phyloP scores from a whole-genome alignment of 2,329 filamentous ascomycete species.

The Nannizziopsis arthrosporioides region DNA sequence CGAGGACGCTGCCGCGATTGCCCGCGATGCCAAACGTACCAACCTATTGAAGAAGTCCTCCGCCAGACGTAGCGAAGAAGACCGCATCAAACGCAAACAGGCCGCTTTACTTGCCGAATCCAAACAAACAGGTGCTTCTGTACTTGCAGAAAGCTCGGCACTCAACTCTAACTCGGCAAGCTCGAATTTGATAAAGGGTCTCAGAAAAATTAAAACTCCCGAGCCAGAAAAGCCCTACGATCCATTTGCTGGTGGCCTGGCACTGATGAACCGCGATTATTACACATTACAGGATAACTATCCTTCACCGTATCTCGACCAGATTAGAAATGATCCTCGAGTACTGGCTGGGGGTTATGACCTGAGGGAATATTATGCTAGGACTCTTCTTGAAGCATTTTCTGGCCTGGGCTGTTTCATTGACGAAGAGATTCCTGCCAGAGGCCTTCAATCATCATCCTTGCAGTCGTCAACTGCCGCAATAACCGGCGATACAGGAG shows the following conservation, averaged over 20 bases:
- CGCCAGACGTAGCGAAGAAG: constrained; percentile 44
- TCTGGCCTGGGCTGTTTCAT: constrained; percentile 79
- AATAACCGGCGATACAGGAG: too few species aligned
- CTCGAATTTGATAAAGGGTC: constrained; percentile 57
- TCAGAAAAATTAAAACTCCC: constrained; percentile 53
- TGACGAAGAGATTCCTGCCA: constrained; percentile 52
- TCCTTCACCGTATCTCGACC: constrained; percentile 61
- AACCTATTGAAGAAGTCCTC: constrained; percentile 59
- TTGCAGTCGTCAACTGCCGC: constrained; percentile 17
- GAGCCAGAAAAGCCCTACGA: constrained; percentile 69
- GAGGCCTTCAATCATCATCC: constrained; percentile 19
- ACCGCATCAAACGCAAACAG: constrained; percentile 37
- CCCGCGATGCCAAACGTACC: constrained; percentile 45
- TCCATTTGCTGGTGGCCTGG: constrained; percentile 62
- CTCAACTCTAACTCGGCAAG: constrained; percentile 21
- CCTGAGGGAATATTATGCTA: constrained; percentile 65
- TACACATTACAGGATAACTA: constrained; percentile 61
- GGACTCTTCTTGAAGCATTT: constrained; percentile 80
- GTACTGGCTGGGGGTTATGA: constrained; percentile 73
- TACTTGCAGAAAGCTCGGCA: background rate
- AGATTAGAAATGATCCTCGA: constrained; percentile 51
- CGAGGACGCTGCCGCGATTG: constrained; percentile 47
- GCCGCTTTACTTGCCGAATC: constrained; percentile 26
- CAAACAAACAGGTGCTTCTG: constrained; percentile 17
- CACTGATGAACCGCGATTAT: constrained; percentile 53